A percentile compares a stretch with the other conserved stretches of the same genome.
These are phyloP conservation scores for Debaryomyces sp. DNA, from an alignment of 1,139 yeast genomes.

Conservation along the genomic window DNA sequence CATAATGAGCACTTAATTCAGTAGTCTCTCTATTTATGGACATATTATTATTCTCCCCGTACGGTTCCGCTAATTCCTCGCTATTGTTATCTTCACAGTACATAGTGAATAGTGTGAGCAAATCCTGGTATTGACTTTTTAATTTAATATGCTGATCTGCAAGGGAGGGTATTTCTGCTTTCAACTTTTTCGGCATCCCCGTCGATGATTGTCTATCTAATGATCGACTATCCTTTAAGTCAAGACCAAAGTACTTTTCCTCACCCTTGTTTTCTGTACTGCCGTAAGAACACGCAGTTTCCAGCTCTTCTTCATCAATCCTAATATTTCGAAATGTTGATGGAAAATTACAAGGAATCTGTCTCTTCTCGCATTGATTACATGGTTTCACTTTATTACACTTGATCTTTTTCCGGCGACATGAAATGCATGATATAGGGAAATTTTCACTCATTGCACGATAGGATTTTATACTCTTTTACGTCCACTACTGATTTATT, in stretches of 20 bases:
- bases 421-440: conserved; percentile 47
- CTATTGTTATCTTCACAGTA: not conserved
- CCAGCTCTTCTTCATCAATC: conserved; percentile 28
- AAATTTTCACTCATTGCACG: conserved; percentile 30
- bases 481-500: no score
- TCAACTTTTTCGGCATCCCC: conserved; percentile 13
- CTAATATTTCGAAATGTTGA: conserved; percentile 41
- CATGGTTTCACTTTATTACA: conserved; percentile 46
- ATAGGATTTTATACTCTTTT: no score
- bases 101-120: conserved; percentile 7
- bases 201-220: not conserved
- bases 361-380: conserved; percentile 38
- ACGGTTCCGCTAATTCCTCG: not conserved
- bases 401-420: conserved; percentile 44
- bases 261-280: not conserved
- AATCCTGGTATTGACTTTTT: conserved; percentile 14
- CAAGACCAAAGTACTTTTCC: not conserved
- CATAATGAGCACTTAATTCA: conserved; percentile 42
- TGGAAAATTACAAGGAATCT: conserved; percentile 40
- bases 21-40: conserved; percentile 26
- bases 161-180: conserved; percentile 24
- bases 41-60: conserved; percentile 7
- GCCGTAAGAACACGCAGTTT: not conserved
- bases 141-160: conserved; percentile 24
- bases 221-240: not conserved